Conservation (phyloP, 106 monocot species). For the Xerophyta viscosa region DNA sequence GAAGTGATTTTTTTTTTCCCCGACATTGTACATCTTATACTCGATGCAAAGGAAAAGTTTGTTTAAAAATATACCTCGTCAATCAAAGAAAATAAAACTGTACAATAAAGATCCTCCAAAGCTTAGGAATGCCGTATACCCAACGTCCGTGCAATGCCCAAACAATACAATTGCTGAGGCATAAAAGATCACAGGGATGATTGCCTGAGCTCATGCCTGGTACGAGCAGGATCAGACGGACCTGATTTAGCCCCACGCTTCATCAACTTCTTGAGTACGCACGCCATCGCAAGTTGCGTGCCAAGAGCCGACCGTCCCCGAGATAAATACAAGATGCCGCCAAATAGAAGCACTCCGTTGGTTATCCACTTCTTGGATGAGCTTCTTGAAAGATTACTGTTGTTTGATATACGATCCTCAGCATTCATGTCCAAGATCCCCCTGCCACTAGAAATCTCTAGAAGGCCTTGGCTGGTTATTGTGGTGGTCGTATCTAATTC, state of each 20-base stretch:
- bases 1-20: too few relatives aligned
- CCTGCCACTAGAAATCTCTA: conserved; percentile 1
- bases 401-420: neutral
- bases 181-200: too few relatives aligned
- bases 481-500: conserved; percentile 22
- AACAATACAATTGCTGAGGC: too few relatives aligned
- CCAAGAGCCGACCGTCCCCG: conserved; percentile 48
- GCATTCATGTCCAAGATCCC: neutral
- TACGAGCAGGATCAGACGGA: neutral
- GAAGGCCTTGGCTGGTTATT: neutral
- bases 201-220: too few relatives aligned
- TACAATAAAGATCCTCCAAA: too few relatives aligned
- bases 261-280: conserved; percentile 68
- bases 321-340: conserved; percentile 74
- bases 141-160: too few relatives aligned
- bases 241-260: conserved; percentile 17
- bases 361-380: conserved; percentile 57
- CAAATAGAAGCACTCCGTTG: conserved; percentile 66
- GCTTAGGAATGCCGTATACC: too few relatives aligned
- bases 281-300: conserved; percentile 72
- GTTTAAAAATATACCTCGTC: too few relatives aligned
- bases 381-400: conserved; percentile 1
- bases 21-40: too few relatives aligned
- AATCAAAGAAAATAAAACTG: too few relatives aligned
- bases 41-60: too few relatives aligned